Base-by-base conservation (phyloP, 306 rosid genomes). In the Sicyos baderoa region DNA sequence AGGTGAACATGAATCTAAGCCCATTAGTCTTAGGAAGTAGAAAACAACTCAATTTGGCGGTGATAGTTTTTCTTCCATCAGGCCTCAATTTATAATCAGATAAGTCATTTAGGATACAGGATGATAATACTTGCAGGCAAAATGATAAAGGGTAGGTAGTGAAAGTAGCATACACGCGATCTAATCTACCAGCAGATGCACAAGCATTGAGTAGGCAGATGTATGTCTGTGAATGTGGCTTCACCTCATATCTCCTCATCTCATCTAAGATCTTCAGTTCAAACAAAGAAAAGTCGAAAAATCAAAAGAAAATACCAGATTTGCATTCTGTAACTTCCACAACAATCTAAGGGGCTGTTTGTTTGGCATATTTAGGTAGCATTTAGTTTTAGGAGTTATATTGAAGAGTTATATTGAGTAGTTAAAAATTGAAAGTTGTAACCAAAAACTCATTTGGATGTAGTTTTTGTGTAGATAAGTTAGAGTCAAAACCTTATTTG, bases 181-280 rank as follows among this genome's bases (percentile, higher is more conserved):
- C 97, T 51, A 86, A 19, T 55, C 91, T 86, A 66, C 96, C 99
- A 60, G 83, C 76, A 14, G 95, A 84, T 54, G 99, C 99, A 75
- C 94, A 93, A 53, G 97, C 88, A 76, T 90, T 80, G n/a, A 93
- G 86, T 70, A 93, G 85, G 81, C 97, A 93, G 79, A 86, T 71
- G 76, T 81, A 93, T 51, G 97, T 90, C 70, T 86, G 96, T 18
- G 82, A 81, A 80, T 77, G 84, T 56, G 99, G 97, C 86, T 88
- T 88, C 77, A 88, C 86, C 57, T 88, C 88, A 79, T 73, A 60
- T 64, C 61, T 77, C 84, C 86, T 90, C 97, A 90, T 93, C 78
- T 93, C 97, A 74, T 90, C 99, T 84, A 86, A 86, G 68, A 90
- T 75, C 99, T 93, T 68, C 78, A 74, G 69, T 68, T 62, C 37